Evolutionary conservation across 768 basidiomycete species (phyloP).

Genomic region (Panaeolus cyanescens): DNA sequence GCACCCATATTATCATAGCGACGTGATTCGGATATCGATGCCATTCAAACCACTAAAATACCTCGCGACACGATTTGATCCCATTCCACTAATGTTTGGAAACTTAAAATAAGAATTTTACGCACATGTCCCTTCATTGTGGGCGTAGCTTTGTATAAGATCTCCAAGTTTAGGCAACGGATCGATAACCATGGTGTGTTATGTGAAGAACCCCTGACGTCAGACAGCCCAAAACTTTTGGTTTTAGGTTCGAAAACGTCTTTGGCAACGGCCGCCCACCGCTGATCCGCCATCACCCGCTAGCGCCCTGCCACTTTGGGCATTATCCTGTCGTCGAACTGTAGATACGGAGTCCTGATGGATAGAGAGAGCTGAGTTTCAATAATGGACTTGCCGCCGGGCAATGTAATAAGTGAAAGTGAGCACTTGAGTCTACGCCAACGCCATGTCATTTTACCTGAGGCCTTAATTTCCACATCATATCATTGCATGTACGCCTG

Average conservation of each 20-base stretch:
- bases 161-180: constrained; percentile 1
- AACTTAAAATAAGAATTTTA: not conserved
- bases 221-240: not conserved
- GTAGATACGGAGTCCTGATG: no score
- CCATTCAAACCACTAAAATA: not conserved
- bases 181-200: not conserved
- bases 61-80: not conserved
- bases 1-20: not conserved
- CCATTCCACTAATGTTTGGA: not conserved
- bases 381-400: not conserved
- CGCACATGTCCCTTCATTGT: not conserved
- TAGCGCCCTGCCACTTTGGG: not conserved
- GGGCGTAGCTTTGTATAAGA: not conserved
- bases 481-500: not conserved
- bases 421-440: not conserved
- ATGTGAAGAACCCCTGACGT: not conserved
- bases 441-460: not conserved
- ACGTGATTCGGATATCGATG: no score
- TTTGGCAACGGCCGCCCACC: no score
- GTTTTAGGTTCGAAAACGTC: no score
- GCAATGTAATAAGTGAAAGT: not conserved
- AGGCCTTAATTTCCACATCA: not conserved
- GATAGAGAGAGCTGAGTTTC: not conserved
- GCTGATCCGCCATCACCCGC: not conserved
- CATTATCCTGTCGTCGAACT: not conserved